These are phyloP conservation scores for Dacryopinax primogenitus DNA, from an alignment of 768 basidiomycete genomes.

Conservation along the genomic window DNA sequence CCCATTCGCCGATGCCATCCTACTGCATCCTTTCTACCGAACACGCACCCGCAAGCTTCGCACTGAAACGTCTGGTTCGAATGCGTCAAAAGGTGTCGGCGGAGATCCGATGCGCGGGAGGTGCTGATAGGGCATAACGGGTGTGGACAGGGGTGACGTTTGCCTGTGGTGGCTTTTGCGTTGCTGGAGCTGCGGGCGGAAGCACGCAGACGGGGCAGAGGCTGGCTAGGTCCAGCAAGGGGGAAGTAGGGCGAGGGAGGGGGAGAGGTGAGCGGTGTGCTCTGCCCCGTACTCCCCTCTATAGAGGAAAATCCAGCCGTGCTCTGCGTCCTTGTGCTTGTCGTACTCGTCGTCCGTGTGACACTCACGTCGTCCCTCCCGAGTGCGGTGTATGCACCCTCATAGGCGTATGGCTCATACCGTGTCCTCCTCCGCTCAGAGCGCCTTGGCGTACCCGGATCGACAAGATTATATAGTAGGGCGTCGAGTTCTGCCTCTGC, in stretches of 20 bases:
- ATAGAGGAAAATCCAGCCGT: not conserved
- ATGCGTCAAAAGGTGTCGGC: not conserved
- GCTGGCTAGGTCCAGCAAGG: not conserved
- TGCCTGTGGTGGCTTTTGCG: not conserved
- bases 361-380: too few species aligned
- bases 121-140: not conserved
- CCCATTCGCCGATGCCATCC: not conserved
- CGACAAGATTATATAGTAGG: not conserved
- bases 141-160: not conserved
- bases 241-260: not conserved
- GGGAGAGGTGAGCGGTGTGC: not conserved
- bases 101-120: not conserved
- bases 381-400: not conserved
- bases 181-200: too few species aligned
- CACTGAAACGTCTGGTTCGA: not conserved
- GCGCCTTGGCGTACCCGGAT: not conserved
- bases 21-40: not conserved
- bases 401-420: not conserved
- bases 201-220: not conserved
- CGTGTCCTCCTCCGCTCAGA: not conserved
- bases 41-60: not conserved
- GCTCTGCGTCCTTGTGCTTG: not conserved
- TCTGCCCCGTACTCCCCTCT: not conserved
- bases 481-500: not conserved
- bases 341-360: not conserved